Base-by-base conservation (phyloP, 768 basidiomycete species). In the Mycena polygramma region DNA sequence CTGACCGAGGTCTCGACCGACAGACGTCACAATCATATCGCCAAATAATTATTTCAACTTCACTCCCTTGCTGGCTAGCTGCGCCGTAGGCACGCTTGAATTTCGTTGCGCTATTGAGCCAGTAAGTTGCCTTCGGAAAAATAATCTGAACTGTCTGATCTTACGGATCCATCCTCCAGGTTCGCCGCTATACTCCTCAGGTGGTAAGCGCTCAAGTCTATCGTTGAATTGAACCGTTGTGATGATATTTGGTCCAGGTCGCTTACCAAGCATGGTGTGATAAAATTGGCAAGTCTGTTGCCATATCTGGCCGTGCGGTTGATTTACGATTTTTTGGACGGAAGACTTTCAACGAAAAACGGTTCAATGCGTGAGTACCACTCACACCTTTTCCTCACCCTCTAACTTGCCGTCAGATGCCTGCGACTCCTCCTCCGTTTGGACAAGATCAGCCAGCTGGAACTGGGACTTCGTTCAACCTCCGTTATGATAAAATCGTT, bases 21-120 rank as follows among this genome's bases (percentile, higher is more conserved):
- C 71, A 93, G 91, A 92, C 74, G 90, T 92, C 7, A 88, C 88
- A 0, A 78, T 93, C 19, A 67, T 94, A 30, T 92, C 92, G 7
- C 91, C 93, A 0, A 90, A 83, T 46, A 86, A 85, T 43, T 90
- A 91, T 79, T 92, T 91, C 81, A 91, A 90, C 75, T 91, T 91
- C 71, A 88, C 89, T 30, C 91, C 91, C 0, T 79, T 94, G 37
- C 84, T 93, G 2, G 91, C 92, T 0, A 84, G 89, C 57, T 89
- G 92, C 67, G 88, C 93, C 5, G 93, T 95, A 30, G 95, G 95
- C 4, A 95, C 95, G 8, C 83, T 97, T 55, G 94, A 95, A 73
- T 94, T 92, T 76, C 83, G 94, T 30, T 91, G 91, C 74, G 91
- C 93, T 0, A 83, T 95, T 41, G 95, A 96, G 79, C 89, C 94